phyloP scores from a whole-genome alignment of 202 grass and related monocot species.

The Schoenoplectus triqueter region DNA sequence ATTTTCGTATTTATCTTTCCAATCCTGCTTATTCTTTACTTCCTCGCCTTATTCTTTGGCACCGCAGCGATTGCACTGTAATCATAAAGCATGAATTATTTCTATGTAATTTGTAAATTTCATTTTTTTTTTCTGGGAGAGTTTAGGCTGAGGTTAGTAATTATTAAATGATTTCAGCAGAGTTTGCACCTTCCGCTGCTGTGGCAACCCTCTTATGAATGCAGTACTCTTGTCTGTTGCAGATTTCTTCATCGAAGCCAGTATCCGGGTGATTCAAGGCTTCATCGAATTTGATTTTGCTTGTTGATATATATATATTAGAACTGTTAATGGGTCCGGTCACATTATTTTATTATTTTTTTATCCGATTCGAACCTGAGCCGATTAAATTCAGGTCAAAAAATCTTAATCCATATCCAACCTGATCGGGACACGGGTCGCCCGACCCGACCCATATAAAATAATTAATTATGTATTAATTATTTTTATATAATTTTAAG shows the following conservation, averaged over 20 bases:
- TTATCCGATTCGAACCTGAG: no score
- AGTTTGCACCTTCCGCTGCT: background rate
- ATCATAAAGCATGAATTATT: background rate
- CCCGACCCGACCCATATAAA: no score
- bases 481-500: no score
- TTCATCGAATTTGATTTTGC: background rate
- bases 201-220: background rate
- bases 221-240: background rate
- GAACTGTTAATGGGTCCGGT: no score
- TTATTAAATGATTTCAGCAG: background rate
- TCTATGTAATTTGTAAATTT: constrained; percentile 10
- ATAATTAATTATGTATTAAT: no score
- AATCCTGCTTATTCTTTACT: background rate
- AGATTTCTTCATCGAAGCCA: background rate
- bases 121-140: background rate
- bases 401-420: no score
- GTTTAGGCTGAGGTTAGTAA: background rate
- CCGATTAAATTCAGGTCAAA: no score
- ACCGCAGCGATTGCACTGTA: background rate
- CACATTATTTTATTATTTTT: background rate
- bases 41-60: background rate
- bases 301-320: background rate
- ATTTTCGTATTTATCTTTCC: constrained; percentile 20
- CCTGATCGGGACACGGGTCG: no score
- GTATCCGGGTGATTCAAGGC: background rate